Evolutionary conservation across 1,284 basidiomycete species (phyloP).

Genomic region (Schizophyllum amplum): DNA sequence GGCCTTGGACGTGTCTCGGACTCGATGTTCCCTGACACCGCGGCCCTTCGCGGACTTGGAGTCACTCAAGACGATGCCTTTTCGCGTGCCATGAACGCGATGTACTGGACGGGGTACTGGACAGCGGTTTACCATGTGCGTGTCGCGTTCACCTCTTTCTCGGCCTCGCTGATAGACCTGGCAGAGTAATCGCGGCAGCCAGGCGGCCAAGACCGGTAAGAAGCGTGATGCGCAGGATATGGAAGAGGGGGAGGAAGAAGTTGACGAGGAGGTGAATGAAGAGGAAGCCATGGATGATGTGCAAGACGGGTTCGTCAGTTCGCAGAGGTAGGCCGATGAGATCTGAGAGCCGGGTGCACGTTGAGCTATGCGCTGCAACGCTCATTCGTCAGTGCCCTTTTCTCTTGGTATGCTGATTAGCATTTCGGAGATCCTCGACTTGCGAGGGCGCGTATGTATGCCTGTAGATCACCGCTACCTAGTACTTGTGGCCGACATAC

Average conservation of each 20-base stretch:
- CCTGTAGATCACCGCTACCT: no score
- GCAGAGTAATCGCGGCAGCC: neutral
- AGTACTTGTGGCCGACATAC: no score
- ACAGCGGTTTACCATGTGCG: constrained; percentile 71
- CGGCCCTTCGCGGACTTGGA: neutral
- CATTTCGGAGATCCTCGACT: no score
- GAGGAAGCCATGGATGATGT: constrained; percentile 22
- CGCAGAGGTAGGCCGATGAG: neutral
- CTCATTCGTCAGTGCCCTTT: neutral
- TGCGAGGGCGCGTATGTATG: no score
- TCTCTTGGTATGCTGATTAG: no score
- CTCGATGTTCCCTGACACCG: neutral
- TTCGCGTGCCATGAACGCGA: constrained; percentile 59
- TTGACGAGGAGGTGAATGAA: constrained; percentile 16
- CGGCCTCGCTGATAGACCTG: neutral
- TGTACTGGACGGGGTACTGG: constrained; percentile 83
- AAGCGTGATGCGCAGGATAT: constrained; percentile 14
- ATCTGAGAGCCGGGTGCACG: neutral
- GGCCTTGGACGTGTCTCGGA: no score
- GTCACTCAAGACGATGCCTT: constrained; percentile 55
- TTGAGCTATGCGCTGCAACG: neutral
- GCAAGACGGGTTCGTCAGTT: constrained; percentile 20
- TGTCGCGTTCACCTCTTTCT: constrained; percentile 8
- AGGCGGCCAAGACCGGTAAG: constrained; percentile 9
- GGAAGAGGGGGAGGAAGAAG: constrained; percentile 14